These are phyloP conservation scores for Diaporthe humulicola DNA, from an alignment of 2,329 filamentous ascomycete genomes.

Conservation along the genomic window DNA sequence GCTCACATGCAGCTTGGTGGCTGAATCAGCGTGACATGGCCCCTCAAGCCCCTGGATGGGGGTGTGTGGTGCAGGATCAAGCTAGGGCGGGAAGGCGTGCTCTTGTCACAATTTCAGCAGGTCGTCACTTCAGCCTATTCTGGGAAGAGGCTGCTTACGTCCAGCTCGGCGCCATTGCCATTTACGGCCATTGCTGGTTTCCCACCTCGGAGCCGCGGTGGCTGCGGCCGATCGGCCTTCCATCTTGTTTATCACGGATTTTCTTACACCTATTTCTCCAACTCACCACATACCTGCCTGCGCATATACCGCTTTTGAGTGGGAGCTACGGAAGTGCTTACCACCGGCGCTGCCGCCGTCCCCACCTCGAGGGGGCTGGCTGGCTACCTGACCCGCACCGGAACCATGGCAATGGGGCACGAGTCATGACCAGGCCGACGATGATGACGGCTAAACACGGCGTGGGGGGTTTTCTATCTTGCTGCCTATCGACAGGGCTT, in stretches of 20 bases:
- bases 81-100: constrained; percentile 3
- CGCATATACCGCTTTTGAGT: neutral
- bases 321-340: constrained; percentile 31
- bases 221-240: constrained; percentile 24
- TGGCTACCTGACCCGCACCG: constrained; percentile 17
- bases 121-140: constrained; percentile 18
- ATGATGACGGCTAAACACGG: constrained; percentile 25
- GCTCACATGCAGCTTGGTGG: constrained; percentile 27
- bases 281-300: neutral
- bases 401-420: constrained; percentile 1
- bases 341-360: constrained; percentile 9
- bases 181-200: neutral
- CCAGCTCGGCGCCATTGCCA: neutral
- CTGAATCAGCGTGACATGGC: constrained; percentile 29
- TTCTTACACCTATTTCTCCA: neutral
- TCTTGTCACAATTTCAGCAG: constrained; percentile 29
- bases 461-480: neutral
- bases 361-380: neutral
- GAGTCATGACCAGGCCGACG: constrained; percentile 36
- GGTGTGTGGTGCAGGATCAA: constrained; percentile 17
- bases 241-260: constrained; percentile 5
- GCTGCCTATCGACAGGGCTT: neutral
- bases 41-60: constrained; percentile 1
- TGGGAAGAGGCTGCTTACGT: constrained; percentile 12
- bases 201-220: neutral